Conservation (phyloP, 2,329 filamentous ascomycete species). For the Ophiostoma australiae region DNA sequence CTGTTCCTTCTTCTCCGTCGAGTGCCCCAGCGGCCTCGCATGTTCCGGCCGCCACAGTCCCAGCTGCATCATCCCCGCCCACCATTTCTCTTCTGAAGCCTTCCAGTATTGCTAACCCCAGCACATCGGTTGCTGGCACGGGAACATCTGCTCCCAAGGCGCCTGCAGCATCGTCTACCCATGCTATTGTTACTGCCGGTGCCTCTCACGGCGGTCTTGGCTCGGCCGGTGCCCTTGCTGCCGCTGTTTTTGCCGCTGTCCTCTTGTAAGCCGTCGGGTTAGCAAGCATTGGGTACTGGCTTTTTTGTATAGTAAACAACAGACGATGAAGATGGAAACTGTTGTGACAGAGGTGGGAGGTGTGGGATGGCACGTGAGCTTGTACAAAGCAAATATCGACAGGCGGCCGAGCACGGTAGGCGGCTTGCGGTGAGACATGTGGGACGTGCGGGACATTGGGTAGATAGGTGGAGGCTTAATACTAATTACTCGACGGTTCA, state of each 20-base stretch:
- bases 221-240: not conserved
- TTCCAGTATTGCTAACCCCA: not conserved
- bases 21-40: not conserved
- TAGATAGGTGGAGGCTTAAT: not conserved
- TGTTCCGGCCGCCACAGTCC: not conserved
- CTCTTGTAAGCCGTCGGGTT: not conserved
- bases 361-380: not conserved
- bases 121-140: not conserved
- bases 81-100: not conserved
- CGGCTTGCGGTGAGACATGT: not conserved
- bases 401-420: not conserved
- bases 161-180: not conserved
- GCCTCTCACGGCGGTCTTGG: not conserved
- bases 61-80: not conserved
- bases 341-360: not conserved
- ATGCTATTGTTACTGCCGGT: not conserved
- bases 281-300: not conserved
- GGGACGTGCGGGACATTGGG: not conserved
- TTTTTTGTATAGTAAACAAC: not conserved
- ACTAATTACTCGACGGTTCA: not conserved
- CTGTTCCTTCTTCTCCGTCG: not conserved
- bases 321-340: too few relatives aligned
- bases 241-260: not conserved
- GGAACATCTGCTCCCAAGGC: not conserved
- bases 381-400: not conserved